These are phyloP conservation scores for Linum tenue DNA, from an alignment of 345 rosid species.

Conservation along the genomic window DNA sequence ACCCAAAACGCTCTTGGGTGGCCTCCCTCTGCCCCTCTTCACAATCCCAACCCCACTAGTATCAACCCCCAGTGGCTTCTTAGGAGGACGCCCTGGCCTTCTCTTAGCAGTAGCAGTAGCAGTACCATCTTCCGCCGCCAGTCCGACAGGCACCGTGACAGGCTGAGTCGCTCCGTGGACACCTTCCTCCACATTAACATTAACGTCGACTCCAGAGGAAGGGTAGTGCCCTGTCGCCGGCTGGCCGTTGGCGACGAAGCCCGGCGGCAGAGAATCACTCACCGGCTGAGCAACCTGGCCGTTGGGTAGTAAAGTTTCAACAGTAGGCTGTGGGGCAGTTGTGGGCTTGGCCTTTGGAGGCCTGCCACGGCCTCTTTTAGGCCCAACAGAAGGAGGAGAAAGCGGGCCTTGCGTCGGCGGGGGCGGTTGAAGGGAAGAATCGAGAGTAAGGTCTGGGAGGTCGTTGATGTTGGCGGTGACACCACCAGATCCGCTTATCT, in stretches of 20 bases:
- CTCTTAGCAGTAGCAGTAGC: slow-evolving; percentile 11
- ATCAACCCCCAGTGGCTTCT: slow-evolving; percentile 18
- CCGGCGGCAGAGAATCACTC: not conserved
- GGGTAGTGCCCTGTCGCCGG: not conserved
- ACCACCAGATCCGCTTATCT: slow-evolving; percentile 45
- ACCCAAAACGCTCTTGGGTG: slow-evolving; percentile 19
- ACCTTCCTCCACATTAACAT: not conserved
- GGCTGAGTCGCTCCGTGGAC: not conserved
- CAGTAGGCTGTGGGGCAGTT: not conserved
- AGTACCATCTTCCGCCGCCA: not conserved
- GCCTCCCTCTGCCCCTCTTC: slow-evolving; percentile 35
- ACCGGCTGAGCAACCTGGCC: not conserved
- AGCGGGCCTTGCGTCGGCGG: slow-evolving; percentile 6
- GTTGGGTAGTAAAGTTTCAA: not conserved
- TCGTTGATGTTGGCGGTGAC: not conserved
- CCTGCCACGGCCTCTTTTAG: slow-evolving; percentile 57
- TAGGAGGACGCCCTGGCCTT: slow-evolving; percentile 37
- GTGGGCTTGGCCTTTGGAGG: slow-evolving; percentile 46
- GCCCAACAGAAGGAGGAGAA: slow-evolving; percentile 19
- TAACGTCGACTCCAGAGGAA: not conserved
- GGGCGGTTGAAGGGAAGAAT: not conserved
- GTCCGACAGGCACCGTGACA: slow-evolving; percentile 5
- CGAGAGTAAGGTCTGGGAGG: not conserved
- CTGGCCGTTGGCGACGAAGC: not conserved
- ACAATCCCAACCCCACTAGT: slow-evolving; percentile 2